Base-by-base conservation (phyloP, 345 rosid genomes). In the Salix caprea region DNA sequence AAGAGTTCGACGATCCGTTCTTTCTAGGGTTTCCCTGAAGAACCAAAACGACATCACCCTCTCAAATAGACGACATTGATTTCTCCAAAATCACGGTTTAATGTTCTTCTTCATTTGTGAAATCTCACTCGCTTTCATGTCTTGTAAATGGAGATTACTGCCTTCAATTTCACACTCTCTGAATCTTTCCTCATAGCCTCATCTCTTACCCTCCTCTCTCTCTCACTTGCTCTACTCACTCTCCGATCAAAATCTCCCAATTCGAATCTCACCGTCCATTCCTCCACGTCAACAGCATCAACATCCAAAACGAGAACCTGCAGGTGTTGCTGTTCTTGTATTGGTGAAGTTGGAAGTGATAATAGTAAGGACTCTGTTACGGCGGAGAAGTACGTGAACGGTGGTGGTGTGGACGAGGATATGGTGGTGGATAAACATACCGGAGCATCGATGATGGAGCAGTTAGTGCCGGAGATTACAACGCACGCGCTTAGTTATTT, bases 391-490 rank as follows among this genome's bases (percentile, higher is more conserved):
- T 52, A 70, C 67, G 64, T 74, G 1, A 82, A 74, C 79, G 60
- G 84, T 44, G 85, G 77, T 66, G 26, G 74, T 60, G 79, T 32
- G 71, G 70, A 73, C 72, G 56, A 74, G 66, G 84, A 76, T 67
- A 81, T 79, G 77, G 85, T 75, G 75, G 88, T 74, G 74, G 96
- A 91, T 85, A 85, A 87, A 68, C 87, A 88, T 48, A 88, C 86
- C n/a, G 95, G 95, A 2, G 92, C 92, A 62, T 94, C 99, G 16
- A 96, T 96, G 98, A 96, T 92, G 98, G 98, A 96, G 88, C 98
- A 96, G 86, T 84, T 96, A 79, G 99, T 94, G 58, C 97, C 99
- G 56, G 99, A 96, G 87, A 96, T 96, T 78, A 94, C 96, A 28
- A 92, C 99, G 1, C 99, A 96, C 88, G 94, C 97, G 24, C 97